Conservation (phyloP, 306 rosid genomes). For the Lathyrus oleraceus region DNA sequence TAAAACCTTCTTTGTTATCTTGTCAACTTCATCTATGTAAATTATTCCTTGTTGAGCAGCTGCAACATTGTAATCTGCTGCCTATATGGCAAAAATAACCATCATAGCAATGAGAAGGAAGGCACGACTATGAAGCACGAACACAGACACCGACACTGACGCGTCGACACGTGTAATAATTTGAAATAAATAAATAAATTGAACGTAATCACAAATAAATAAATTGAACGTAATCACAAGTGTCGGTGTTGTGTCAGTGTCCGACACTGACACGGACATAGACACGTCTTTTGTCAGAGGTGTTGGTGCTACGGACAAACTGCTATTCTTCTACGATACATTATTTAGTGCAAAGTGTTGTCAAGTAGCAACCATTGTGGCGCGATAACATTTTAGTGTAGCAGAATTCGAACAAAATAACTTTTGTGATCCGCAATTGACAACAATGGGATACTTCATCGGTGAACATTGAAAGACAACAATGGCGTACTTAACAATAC, state of each 20-base stretch:
- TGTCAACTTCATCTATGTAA: constrained; percentile 98
- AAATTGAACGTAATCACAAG: no score
- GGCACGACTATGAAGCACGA: no score
- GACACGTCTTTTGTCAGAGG: neutral
- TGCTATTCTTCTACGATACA: neutral
- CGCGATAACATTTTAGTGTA: neutral
- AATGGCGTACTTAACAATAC: constrained; percentile 26
- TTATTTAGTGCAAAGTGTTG: neutral
- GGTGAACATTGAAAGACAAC: constrained; percentile 7
- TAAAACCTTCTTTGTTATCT: constrained; percentile 97
- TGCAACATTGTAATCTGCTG: constrained; percentile 94
- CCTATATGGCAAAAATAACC: constrained; percentile 55
- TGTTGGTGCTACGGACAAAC: no score
- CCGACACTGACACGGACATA: no score
- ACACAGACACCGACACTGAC: no score
- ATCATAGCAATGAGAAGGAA: neutral
- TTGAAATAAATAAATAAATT: no score
- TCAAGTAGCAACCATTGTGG: neutral
- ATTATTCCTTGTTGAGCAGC: constrained; percentile 99
- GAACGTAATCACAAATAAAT: no score
- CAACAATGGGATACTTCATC: neutral
- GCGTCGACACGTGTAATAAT: no score
- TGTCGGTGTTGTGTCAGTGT: no score
- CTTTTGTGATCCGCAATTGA: neutral
- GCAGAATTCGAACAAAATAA: neutral